phyloP scores from a whole-genome alignment of 2,329 filamentous ascomycete genomes.

The Nannizziopsis arthrosporioides region DNA sequence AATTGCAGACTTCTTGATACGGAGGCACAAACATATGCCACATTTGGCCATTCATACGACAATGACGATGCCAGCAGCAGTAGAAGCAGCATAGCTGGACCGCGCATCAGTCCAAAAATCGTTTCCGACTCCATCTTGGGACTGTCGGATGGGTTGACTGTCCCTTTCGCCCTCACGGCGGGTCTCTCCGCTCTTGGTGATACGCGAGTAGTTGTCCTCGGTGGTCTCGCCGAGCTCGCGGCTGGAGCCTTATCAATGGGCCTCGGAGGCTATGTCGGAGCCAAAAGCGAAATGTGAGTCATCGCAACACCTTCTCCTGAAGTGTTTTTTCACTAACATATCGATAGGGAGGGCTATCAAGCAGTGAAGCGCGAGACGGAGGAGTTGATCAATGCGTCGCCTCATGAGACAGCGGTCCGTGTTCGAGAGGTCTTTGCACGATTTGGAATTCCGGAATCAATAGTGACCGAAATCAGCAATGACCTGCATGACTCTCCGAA shows the following conservation, averaged over 20 bases:
- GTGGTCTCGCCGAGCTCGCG: constrained; percentile 32
- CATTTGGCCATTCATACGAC: constrained; percentile 11
- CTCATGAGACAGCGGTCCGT: constrained; percentile 28
- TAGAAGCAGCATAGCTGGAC: constrained; percentile 18
- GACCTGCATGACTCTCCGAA: constrained; percentile 30
- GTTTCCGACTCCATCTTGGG: constrained; percentile 37
- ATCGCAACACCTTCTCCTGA: not conserved
- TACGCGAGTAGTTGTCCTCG: constrained; percentile 31
- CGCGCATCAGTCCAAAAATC: constrained; percentile 33
- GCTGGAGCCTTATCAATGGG: constrained; percentile 36
- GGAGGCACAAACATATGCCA: constrained; percentile 5
- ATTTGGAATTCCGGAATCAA: constrained; percentile 31
- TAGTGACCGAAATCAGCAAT: constrained; percentile 27
- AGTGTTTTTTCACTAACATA: constrained; percentile 1
- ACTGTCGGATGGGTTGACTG: constrained; percentile 34
- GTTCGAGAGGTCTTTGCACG: constrained; percentile 32
- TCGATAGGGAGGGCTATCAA: constrained; percentile 34
- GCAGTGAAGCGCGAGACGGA: constrained; percentile 36
- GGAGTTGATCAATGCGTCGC: constrained; percentile 29
- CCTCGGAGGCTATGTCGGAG: constrained; percentile 34
- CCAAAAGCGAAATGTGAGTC: constrained; percentile 41
- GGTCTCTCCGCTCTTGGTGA: constrained; percentile 32
- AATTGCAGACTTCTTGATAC: constrained; percentile 1
- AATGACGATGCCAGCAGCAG: constrained; percentile 17
- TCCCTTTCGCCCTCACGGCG: constrained; percentile 35